Percentiles rank a stretch among this genome's conserved stretches.
Evolutionary conservation across 306 rosid genomes (phyloP).

Genomic region (Cucumis sativus): Cucumber_9930_V3 NC_026655.2:27817001-27817500

Average conservation of each 20-base stretch:
- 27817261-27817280: slow-evolving; percentile 92
- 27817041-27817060: slow-evolving; percentile 90
- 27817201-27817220: not conserved
- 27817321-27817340: slow-evolving; percentile 59
- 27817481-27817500: not conserved
- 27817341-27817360: slow-evolving; percentile 45
- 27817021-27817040: slow-evolving; percentile 96
- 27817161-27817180: not conserved
- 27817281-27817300: slow-evolving; percentile 43
- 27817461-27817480: not conserved
- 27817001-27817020: slow-evolving; percentile 89
- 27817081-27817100: slow-evolving; percentile 65
- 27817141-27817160: not conserved
- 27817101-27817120: slow-evolving; percentile 13
- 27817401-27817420: slow-evolving; percentile 17
- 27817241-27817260: slow-evolving; percentile 96
- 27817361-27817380: slow-evolving; percentile 48
- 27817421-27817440: not conserved
- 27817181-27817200: not conserved
- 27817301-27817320: slow-evolving; percentile 66
- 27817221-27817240: slow-evolving; percentile 20
- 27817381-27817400: slow-evolving; percentile 50
- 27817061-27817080: slow-evolving; percentile 75
- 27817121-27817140: not conserved
- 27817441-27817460: not conserved